phyloP scores from a whole-genome alignment of 2,329 filamentous ascomycete genomes.

The Paracoccidioides lutzii region DNA sequence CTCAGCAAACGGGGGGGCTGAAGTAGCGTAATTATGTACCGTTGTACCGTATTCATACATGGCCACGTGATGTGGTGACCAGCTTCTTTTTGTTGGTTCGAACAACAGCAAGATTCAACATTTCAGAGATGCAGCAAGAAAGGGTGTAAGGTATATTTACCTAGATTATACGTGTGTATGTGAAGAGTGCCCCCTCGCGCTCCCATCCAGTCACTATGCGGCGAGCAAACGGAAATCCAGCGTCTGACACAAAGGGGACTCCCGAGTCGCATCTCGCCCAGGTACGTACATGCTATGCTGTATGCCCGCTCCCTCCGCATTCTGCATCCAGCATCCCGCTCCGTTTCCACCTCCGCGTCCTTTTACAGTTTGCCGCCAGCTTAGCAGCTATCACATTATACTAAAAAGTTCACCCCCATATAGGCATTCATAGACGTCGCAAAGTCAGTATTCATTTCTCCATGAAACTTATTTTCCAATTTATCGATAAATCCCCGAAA shows the following conservation, averaged over 20 bases:
- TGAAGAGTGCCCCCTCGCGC: too few relatives aligned
- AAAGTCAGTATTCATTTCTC: constrained; percentile 12
- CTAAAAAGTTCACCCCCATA: neutral
- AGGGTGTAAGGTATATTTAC: too few relatives aligned
- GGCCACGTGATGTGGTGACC: neutral
- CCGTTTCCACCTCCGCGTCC: too few relatives aligned
- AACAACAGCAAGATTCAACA: too few relatives aligned
- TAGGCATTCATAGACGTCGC: constrained; percentile 23
- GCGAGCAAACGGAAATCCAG: neutral
- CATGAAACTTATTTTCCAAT: neutral
- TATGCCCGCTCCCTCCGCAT: neutral
- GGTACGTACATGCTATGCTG: neutral
- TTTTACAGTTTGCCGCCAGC: too few relatives aligned
- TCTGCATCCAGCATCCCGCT: too few relatives aligned
- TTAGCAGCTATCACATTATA: neutral
- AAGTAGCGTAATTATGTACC: neutral
- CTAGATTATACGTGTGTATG: neutral
- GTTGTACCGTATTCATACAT: neutral
- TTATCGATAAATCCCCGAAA: neutral
- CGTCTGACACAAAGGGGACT: neutral
- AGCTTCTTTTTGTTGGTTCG: too few relatives aligned
- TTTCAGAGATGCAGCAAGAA: too few relatives aligned
- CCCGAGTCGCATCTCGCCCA: constrained; percentile 8
- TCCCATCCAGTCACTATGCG: neutral
- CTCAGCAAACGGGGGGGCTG: too few relatives aligned